Conservation (phyloP, 148 eudicot species). For the Cornus florida region DNA sequence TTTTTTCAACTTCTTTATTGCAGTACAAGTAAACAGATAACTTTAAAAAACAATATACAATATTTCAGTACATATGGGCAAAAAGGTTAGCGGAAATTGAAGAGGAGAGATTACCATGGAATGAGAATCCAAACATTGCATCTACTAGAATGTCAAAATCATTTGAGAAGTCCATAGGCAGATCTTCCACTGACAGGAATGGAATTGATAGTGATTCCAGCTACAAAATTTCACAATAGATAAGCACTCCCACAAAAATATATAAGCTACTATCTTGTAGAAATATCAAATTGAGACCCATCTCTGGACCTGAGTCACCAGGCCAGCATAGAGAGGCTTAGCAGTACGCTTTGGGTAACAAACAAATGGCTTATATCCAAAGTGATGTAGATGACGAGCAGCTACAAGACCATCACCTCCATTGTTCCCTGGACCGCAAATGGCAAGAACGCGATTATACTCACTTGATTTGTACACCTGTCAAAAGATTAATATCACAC, state of each 20-base stretch:
- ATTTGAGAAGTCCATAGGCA: constrained; percentile 68
- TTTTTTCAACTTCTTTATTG: not conserved
- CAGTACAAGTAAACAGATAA: too few species aligned
- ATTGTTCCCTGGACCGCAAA: constrained; percentile 98
- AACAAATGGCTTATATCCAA: constrained; percentile 77
- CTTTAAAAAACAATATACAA: too few species aligned
- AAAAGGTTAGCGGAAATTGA: not conserved
- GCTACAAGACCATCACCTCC: constrained; percentile 99
- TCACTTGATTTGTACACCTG: constrained; percentile 79
- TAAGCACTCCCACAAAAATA: constrained; percentile 21
- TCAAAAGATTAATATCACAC: constrained; percentile 9
- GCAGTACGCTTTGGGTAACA: constrained; percentile 96
- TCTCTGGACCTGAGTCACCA: constrained; percentile 82
- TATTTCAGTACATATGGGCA: not conserved
- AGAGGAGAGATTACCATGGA: constrained; percentile 59
- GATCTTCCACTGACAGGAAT: constrained; percentile 77
- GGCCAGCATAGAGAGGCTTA: constrained; percentile 83
- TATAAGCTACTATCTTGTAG: not conserved
- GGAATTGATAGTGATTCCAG: constrained; percentile 86
- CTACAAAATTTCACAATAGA: constrained; percentile 43
- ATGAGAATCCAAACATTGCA: constrained; percentile 98
- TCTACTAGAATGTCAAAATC: constrained; percentile 82
- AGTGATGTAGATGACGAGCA: constrained; percentile 93
- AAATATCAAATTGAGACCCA: constrained; percentile 5
- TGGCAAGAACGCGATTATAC: constrained; percentile 70